A percentile compares a stretch with the other conserved stretches of the same genome.
These are phyloP conservation scores for Claviceps africana DNA, from an alignment of 2,329 filamentous ascomycete genomes.

Conservation along the genomic window DNA sequence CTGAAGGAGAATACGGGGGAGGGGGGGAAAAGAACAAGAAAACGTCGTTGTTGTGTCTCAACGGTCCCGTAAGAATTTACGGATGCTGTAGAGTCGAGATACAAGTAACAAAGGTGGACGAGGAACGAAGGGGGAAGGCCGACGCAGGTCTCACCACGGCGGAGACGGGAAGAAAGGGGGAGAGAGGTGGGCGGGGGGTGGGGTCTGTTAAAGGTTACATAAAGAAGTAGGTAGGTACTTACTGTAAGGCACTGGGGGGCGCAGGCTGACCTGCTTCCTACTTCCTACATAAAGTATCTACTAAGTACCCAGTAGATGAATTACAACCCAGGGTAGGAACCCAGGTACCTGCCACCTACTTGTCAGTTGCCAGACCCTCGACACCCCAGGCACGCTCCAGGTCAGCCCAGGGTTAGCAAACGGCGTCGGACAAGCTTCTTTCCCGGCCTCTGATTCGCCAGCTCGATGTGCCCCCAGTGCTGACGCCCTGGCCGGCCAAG, in stretches of 20 bases:
- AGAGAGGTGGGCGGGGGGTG: too few species aligned
- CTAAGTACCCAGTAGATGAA: too few species aligned
- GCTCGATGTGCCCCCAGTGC: not conserved
- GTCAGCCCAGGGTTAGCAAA: not conserved
- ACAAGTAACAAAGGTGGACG: not conserved
- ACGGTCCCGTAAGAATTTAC: constrained; percentile 5
- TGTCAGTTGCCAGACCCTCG: not conserved
- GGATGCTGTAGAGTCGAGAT: constrained; percentile 1
- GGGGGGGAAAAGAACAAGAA: too few species aligned
- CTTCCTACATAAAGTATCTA: too few species aligned
- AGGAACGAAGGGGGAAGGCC: constrained; percentile 7
- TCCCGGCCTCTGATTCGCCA: not conserved
- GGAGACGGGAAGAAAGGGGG: constrained; percentile 5
- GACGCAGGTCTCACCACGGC: constrained; percentile 9
- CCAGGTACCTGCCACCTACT: too few species aligned
- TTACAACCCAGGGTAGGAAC: too few species aligned
- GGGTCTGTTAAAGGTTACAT: not conserved
- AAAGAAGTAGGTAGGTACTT: too few species aligned
- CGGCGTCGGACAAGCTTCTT: not conserved
- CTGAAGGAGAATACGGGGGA: constrained; percentile 8
- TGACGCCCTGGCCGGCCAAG: not conserved
- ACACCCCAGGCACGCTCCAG: not conserved
- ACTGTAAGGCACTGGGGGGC: too few species aligned
- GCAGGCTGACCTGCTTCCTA: too few species aligned
- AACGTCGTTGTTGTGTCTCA: constrained; percentile 5